These are phyloP conservation scores for Malassezia nana DNA, from an alignment of 1,284 basidiomycete species.

Conservation along the genomic window DNA sequence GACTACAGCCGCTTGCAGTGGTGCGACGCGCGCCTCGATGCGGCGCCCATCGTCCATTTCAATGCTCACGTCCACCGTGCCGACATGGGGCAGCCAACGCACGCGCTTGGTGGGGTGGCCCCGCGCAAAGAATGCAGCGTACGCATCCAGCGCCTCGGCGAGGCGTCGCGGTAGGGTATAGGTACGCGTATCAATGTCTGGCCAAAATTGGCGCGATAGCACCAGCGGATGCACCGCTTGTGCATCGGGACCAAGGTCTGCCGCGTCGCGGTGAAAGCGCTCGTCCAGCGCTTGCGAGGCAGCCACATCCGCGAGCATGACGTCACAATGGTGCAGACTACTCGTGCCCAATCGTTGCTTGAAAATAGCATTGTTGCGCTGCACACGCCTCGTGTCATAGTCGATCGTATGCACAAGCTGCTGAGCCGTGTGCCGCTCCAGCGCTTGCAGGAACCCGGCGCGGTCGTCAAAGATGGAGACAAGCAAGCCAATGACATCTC, in stretches of 20 bases:
- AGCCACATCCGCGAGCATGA: slow-evolving; percentile 44
- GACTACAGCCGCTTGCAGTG: slow-evolving; percentile 9
- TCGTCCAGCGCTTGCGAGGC: slow-evolving; percentile 28
- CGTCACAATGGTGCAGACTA: slow-evolving; percentile 40
- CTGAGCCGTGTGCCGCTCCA: slow-evolving; percentile 41
- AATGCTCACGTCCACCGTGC: slow-evolving; percentile 30
- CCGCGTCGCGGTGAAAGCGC: slow-evolving; percentile 20
- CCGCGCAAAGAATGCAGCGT: slow-evolving; percentile 13
- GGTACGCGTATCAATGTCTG: slow-evolving; percentile 22
- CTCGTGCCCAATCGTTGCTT: slow-evolving; percentile 42
- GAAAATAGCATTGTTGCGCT: slow-evolving; percentile 42
- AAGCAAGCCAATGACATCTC: slow-evolving; percentile 43
- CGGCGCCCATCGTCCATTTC: slow-evolving; percentile 26
- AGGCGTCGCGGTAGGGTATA: slow-evolving; percentile 32
- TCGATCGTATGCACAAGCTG: slow-evolving; percentile 34
- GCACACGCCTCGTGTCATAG: slow-evolving; percentile 30
- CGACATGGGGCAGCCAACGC: slow-evolving; percentile 33
- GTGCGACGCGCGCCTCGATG: slow-evolving; percentile 10
- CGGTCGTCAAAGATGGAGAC: slow-evolving; percentile 45
- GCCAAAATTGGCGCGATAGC: slow-evolving; percentile 44
- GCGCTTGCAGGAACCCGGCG: slow-evolving; percentile 35
- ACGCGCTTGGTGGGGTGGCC: slow-evolving; percentile 25
- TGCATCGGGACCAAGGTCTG: not conserved
- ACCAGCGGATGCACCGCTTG: slow-evolving; percentile 33
- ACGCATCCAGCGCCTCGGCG: slow-evolving; percentile 24